These are phyloP conservation scores for Lepidium africanum DNA, from an alignment of 345 rosid species.

Conservation along the genomic window DNA sequence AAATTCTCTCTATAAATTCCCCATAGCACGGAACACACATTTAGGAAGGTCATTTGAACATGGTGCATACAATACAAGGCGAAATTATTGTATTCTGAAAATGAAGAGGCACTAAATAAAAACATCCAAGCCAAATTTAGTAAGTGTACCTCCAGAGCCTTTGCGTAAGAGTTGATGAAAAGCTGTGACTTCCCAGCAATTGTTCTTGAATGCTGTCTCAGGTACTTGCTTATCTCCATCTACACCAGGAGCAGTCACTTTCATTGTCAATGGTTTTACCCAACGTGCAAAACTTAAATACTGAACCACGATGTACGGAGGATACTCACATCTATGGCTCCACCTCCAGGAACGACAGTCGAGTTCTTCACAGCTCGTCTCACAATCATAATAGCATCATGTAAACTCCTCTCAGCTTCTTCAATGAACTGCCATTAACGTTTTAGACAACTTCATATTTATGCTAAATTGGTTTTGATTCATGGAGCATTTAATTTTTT, in stretches of 20 bases:
- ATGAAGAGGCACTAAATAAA: background rate
- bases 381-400: constrained; percentile 99
- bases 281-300: background rate
- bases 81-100: background rate
- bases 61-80: background rate
- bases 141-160: constrained; percentile 85
- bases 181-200: constrained; percentile 96
- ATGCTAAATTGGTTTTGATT: background rate
- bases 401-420: constrained; percentile 99
- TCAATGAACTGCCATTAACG: constrained; percentile 69
- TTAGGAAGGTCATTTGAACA: background rate
- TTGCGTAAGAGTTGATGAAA: constrained; percentile 93
- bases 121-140: background rate
- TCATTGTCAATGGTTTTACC: background rate
- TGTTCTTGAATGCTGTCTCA: constrained; percentile 94
- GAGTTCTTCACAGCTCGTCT: constrained; percentile 96
- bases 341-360: constrained; percentile 98
- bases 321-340: constrained; percentile 91
- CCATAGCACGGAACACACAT: background rate
- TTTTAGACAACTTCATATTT: background rate
- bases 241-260: constrained; percentile 28
- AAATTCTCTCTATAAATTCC: background rate
- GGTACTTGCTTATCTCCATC: constrained; percentile 94
- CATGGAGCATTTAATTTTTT: background rate
- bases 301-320: background rate